Evolutionary conservation across 306 rosid genomes (phyloP), one percentile per base, ranked within the genome.

Genomic region (Macrotyloma uniflorum): DNA sequence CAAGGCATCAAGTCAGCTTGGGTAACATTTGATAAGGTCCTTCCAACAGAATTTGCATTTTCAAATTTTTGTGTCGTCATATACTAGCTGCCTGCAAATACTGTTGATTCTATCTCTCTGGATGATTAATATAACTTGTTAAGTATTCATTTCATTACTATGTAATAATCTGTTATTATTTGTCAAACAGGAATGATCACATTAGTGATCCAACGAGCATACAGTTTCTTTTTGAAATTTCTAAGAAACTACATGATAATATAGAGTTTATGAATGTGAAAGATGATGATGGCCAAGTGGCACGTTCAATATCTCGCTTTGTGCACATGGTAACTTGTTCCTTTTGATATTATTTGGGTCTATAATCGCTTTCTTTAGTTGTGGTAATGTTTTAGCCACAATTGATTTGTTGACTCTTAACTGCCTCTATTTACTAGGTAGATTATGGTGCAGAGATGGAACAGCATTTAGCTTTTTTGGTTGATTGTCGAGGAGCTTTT

Each of bases 401-500:
- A 28, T 78, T 79, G 78, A 54, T 68, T 54, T 64, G 5, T 69
- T 86, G 66, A 49, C 77, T 66, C 77, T 43, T 24, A 70, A 53
- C 42, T 85, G 22, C 49, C 73, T 72, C 76, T 47, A 49, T 78
- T 58, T 63, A 59, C 85, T 70, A 92, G 98, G 97, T 94, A 79
- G 93, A 92, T 81, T 90, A 84, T 83, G 95, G 93, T 62, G 49
- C 75, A 72, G 97, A 87, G 83, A 62, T 89, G 84, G 98, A 94
- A 83, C 79, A 68, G 57, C 97, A 94, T 74, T 84, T 94, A 66
- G 84, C 91, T 73, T 94, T 94, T 88, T 79, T 94, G 75, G 90
- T 89, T 86, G 92, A 94, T 86, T 94, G 97, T 20, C 93, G 98
- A 55, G 93, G 93, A 80, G 89, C 91, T 68, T 92, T 94, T 85